Evolutionary conservation across 1,284 basidiomycete species (phyloP), one percentile per base, ranked within the genome.

Genomic region (Fomitiporia mediterranea): DNA sequence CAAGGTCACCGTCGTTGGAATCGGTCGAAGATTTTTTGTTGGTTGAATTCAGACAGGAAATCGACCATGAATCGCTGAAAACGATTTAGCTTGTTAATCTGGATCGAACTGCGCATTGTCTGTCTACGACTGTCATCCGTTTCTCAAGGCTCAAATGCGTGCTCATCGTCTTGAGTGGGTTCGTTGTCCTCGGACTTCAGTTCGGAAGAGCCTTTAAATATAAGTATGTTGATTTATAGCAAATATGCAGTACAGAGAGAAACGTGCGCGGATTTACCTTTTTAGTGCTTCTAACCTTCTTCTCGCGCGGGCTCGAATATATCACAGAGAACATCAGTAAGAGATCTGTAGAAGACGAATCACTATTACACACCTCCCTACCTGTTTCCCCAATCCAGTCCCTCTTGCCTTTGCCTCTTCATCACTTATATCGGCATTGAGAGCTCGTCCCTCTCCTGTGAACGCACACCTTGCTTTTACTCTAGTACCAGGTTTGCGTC

Each of bases 251-350:
- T n/a, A n/a, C n/a, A n/a, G n/a, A n/a, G n/a, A n/a, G n/a, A n/a
- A n/a, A n/a, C n/a, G n/a, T n/a, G n/a, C 0, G 11, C 7, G 28
- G 15, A 17, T 46, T 11, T 56, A 59, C 56, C 66, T 65, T 63
- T 76, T 74, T 39, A 83, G 62, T 6, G 72, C 72, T 51, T 70
- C 69, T 7, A 87, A 53, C 35, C 89, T 75, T 25, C 72, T 74
- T 69, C 91, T 86, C 7, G 79, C 86, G 57, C 87, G 73, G 11
- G 88, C 89, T 23, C 83, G 76, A 66, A 88, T 88, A 65, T 89
- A 91, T 23, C 52, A 28, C 2, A 15, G 13, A 15, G 1, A 46
- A n/a, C 35, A 37, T 37, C 47, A 28, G 25, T 19, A 11, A 51
- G 35, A 9, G n/a, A 28, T 27, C 23, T n/a, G n/a, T n/a, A n/a